Conservation (phyloP, 345 rosid genomes). For the Murraya koenigii region DNA sequence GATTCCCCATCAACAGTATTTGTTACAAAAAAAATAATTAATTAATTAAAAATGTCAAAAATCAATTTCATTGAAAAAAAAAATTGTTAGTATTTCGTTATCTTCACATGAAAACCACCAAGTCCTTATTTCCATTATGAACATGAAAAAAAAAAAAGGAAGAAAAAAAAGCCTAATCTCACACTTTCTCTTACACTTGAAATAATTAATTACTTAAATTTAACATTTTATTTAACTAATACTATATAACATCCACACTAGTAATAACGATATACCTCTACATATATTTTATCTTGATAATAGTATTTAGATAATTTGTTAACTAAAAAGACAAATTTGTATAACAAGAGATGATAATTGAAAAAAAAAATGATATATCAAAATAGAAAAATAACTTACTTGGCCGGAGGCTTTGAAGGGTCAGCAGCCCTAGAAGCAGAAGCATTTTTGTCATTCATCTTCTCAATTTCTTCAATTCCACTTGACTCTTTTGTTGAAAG, state of each 20-base stretch:
- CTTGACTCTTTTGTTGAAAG: constrained; percentile 43
- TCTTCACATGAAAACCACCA: background rate
- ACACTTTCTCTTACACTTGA: background rate
- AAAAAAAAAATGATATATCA: background rate
- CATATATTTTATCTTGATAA: too few relatives aligned
- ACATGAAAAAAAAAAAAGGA: too few relatives aligned
- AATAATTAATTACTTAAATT: too few relatives aligned
- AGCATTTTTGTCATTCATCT: constrained; percentile 28
- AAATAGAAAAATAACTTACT: constrained; percentile 32
- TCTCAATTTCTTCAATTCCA: constrained; percentile 14
- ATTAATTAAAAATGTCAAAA: background rate
- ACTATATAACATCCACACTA: too few relatives aligned
- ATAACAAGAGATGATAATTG: background rate
- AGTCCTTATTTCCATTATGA: background rate
- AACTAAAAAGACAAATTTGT: background rate
- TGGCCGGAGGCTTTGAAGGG: constrained; percentile 54
- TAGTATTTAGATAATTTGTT: too few relatives aligned
- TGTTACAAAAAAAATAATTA: background rate
- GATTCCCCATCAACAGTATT: background rate
- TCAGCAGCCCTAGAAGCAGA: constrained; percentile 20
- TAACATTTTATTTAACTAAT: too few relatives aligned
- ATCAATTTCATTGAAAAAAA: background rate
- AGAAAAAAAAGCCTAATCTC: background rate
- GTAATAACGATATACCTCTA: too few relatives aligned
- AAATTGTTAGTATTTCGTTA: too few relatives aligned